Conservation (phyloP, 495 filamentous ascomycete genomes). For the Schizothecium vesticola region DNA sequence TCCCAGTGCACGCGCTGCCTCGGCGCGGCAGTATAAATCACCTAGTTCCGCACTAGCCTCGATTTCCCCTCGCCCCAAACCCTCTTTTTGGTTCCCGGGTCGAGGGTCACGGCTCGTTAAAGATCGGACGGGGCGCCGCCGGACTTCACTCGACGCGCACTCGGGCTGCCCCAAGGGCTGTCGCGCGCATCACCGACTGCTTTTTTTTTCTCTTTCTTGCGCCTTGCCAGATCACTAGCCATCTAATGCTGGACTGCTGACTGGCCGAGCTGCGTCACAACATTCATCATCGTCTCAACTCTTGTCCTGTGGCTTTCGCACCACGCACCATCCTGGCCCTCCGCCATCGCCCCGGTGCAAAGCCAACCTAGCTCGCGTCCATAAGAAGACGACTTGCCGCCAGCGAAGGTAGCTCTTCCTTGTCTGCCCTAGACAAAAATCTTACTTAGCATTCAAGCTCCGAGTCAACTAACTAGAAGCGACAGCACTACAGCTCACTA, state of each 20-base stretch:
- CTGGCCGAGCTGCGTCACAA: not conserved
- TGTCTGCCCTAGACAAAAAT: not conserved
- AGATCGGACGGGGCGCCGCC: not conserved
- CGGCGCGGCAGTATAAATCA: conserved; percentile 26
- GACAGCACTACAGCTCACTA: not conserved
- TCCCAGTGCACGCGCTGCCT: conserved; percentile 5
- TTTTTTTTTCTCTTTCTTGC: not conserved
- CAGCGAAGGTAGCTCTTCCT: not conserved
- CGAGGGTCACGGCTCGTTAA: conserved; percentile 12
- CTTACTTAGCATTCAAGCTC: not conserved
- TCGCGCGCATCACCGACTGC: not conserved
- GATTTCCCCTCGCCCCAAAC: conserved; percentile 28
- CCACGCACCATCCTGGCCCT: too few relatives aligned
- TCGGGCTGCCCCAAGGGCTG: not conserved
- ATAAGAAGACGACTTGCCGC: not conserved
- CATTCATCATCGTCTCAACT: not conserved
- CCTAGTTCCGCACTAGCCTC: conserved; percentile 27
- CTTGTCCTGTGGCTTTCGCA: too few relatives aligned
- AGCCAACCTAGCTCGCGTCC: not conserved
- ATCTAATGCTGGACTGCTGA: not conserved
- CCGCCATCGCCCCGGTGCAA: too few relatives aligned
- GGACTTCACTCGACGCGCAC: not conserved
- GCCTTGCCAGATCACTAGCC: not conserved
- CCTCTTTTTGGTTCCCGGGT: conserved; percentile 1
- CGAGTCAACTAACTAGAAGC: not conserved